Base-by-base conservation (phyloP, 495 filamentous ascomycete species). In the Staphylotrichum tortipilum region DNA sequence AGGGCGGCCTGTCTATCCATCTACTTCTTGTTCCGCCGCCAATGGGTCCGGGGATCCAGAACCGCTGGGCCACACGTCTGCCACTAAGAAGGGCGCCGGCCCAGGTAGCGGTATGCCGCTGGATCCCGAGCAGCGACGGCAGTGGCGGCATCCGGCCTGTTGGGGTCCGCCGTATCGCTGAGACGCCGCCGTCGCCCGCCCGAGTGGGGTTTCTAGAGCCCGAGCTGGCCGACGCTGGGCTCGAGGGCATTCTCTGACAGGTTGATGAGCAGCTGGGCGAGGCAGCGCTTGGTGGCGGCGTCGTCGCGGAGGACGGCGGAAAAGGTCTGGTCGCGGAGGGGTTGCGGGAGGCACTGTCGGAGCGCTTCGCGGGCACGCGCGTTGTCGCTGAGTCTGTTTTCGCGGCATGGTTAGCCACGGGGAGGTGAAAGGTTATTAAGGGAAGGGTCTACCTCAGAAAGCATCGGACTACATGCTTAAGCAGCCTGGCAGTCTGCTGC, bases 381-480 rank as follows among this genome's bases (percentile, higher is more conserved):
- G 65, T 99, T 99, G 58, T 99, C 92, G 61, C 88, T 94, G 29
- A 98, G 73, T 43, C 89, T 95, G 11, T n/a, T n/a, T n/a, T n/a
- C 12, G 6, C 3, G 19, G 26, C 4, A 11, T 11, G 28, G 17
- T 12, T 18, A 31, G 44, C 26, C 21, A 46, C 3, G 12, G 23
- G 4, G 22, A 30, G 17, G n/a, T 11, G 7, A 9, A 11, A 6
- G n/a, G 24, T 43, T 24, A 11, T 45, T 17, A 44, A 17, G n/a
- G 29, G 26, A 19, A 8, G 18, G 26, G 19, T 68, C 83, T 56
- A 94, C 86, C 92, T 77, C 59, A 99, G 78, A 65, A 99, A 99
- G 69, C 92, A 99, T 46, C 92, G 79, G 21, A 99, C 94, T 44
- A 99, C 92, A 60, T 99, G 92, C 78, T 99, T 99, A 17, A 99